These are phyloP conservation scores for Pleurotus salmoneostramineus DNA, from an alignment of 768 basidiomycete genomes.

Conservation along the genomic window DNA sequence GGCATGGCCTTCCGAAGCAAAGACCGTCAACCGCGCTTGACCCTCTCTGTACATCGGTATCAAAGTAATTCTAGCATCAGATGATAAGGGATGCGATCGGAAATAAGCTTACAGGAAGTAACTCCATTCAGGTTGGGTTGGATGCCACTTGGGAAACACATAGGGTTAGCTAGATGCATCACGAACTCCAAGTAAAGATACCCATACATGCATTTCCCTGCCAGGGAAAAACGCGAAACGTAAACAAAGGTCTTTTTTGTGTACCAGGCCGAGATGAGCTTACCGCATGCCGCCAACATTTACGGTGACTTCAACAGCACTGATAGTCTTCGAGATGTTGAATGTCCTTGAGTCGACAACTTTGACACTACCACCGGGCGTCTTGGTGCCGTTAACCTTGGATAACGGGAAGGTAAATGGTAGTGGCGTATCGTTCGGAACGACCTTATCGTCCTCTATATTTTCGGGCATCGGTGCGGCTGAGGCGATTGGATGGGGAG, in stretches of 20 bases:
- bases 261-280: slow-evolving; percentile 9
- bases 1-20: slow-evolving; percentile 49
- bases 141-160: slow-evolving; percentile 55
- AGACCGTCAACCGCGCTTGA: slow-evolving; percentile 49
- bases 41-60: slow-evolving; percentile 37
- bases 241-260: no score
- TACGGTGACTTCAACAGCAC: slow-evolving; percentile 53
- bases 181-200: not conserved
- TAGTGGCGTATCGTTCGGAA: slow-evolving; percentile 45
- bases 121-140: slow-evolving; percentile 63
- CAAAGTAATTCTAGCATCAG: not conserved
- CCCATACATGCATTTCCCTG: slow-evolving; percentile 54
- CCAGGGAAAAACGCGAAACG: not conserved
- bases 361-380: slow-evolving; percentile 56
- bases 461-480: slow-evolving; percentile 35
- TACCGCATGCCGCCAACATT: slow-evolving; percentile 61
- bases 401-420: slow-evolving; percentile 56
- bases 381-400: slow-evolving; percentile 33
- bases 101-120: slow-evolving; percentile 44
- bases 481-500: not conserved
- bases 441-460: slow-evolving; percentile 34
- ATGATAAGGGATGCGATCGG: not conserved
- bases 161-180: not conserved
- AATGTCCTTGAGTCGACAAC: slow-evolving; percentile 56
- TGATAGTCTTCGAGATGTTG: slow-evolving; percentile 46